Conservation (phyloP, 352 stramenopile species). For the Hyaloperonospora brassicae region DNA sequence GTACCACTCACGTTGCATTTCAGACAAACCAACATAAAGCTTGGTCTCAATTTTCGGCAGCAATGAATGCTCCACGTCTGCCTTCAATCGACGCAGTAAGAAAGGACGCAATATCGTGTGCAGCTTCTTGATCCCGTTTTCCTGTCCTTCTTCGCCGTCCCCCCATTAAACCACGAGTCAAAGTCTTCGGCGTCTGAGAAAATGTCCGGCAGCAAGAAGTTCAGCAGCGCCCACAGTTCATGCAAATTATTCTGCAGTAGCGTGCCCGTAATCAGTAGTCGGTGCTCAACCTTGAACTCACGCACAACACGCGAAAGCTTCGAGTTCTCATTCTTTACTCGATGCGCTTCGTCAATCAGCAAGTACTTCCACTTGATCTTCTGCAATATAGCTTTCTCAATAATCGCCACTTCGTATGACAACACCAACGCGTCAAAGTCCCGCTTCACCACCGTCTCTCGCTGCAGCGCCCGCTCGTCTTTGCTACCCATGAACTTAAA, state of each 20-base stretch:
- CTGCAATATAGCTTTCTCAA: slow-evolving; percentile 87
- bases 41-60: slow-evolving; percentile 98
- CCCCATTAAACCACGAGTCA: slow-evolving; percentile 98
- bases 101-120: slow-evolving; percentile 97
- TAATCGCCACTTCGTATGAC: slow-evolving; percentile 92
- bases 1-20: slow-evolving; percentile 98
- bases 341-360: slow-evolving; percentile 97
- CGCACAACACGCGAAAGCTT: slow-evolving; percentile 83
- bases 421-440: slow-evolving; percentile 93
- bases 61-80: slow-evolving; percentile 94
- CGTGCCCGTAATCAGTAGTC: slow-evolving; percentile 94
- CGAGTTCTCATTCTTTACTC: slow-evolving; percentile 96
- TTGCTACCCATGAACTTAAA: slow-evolving; percentile 96
- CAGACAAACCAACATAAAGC: slow-evolving; percentile 95
- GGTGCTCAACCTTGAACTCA: slow-evolving; percentile 92
- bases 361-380: slow-evolving; percentile 96
- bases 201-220: no score
- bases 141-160: slow-evolving; percentile 91
- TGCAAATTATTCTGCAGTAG: slow-evolving; percentile 99
- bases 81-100: slow-evolving; percentile 96
- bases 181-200: slow-evolving; percentile 98
- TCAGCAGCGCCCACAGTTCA: slow-evolving; percentile 99
- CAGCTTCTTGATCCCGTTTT: slow-evolving; percentile 96
- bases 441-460: slow-evolving; percentile 63
- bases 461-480: slow-evolving; percentile 89